phyloP scores from a whole-genome alignment of 176 grass and related monocot genomes.

The Aegilops speltoides region DNA sequence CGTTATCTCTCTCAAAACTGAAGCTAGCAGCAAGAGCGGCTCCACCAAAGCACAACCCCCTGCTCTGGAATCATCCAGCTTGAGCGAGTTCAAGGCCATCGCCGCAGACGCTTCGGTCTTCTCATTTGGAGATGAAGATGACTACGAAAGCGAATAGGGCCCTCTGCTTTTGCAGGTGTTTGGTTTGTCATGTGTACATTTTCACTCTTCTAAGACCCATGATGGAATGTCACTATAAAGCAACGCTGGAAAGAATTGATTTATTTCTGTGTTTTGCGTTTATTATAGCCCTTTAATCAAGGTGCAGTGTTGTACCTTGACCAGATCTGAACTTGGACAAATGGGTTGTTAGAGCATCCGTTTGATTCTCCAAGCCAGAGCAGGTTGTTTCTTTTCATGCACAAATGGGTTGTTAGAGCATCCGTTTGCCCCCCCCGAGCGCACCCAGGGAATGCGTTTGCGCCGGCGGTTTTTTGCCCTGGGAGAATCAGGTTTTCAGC shows the following conservation, averaged over 20 bases:
- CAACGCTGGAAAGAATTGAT: slow-evolving; percentile 18
- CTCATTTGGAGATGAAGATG: slow-evolving; percentile 90
- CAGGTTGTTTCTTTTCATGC: neutral
- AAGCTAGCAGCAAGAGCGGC: slow-evolving; percentile 40
- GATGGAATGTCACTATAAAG: slow-evolving; percentile 4
- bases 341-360: too few relatives aligned
- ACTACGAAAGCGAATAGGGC: slow-evolving; percentile 81
- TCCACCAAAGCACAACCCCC: slow-evolving; percentile 16
- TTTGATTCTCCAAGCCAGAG: neutral
- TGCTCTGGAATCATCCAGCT: slow-evolving; percentile 43
- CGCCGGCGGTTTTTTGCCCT: too few relatives aligned
- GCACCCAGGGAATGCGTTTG: too few relatives aligned
- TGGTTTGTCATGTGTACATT: slow-evolving; percentile 38
- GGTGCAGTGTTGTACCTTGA: slow-evolving; percentile 27
- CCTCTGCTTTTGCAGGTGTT: neutral
- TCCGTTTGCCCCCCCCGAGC: too few relatives aligned
- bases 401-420: too few relatives aligned
- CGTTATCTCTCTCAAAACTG: slow-evolving; percentile 34
- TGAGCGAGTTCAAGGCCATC: slow-evolving; percentile 97
- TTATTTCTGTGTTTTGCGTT: slow-evolving; percentile 52
- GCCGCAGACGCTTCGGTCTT: slow-evolving; percentile 90
- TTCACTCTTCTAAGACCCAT: slow-evolving; percentile 17
- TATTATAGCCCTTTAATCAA: slow-evolving; percentile 14
- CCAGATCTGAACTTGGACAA: slow-evolving; percentile 10
- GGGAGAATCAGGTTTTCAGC: too few relatives aligned